Evolutionary conservation across 768 basidiomycete genomes (phyloP), one percentile per base, ranked within the genome.

Genomic region (Amanita pseudoporphyria): DNA sequence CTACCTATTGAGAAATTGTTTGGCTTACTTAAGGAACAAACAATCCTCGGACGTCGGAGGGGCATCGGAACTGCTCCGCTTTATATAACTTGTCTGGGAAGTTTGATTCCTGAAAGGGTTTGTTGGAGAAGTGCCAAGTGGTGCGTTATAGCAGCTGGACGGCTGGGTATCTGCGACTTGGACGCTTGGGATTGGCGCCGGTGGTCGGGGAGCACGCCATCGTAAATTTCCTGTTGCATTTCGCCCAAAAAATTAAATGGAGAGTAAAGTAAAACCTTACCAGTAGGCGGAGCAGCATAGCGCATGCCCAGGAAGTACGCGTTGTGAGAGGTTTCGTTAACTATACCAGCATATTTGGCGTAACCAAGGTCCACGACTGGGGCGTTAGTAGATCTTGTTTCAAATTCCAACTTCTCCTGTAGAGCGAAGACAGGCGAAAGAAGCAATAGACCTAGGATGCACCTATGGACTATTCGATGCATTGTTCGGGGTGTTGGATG

Each of bases 251-350:
- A n/a, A n/a, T n/a, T 4, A 42, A 21, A 26, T 22, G 13, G 9
- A 21, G 13, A 46, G 31, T 13, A 1, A 6, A 13, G 42, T 22
- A 5, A 4, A 12, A 6, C 50, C 65, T 21, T 21, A 72, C 75
- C 75, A 26, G 67, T 52, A 2, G 77, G 76, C 26, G 73, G 62
- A 13, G 72, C 72, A 9, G 78, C 77, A 59, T 72, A 79, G 7
- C 76, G 67, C 36, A 77, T 65, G 0, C 70, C 70, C 10, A 73
- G 60, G 51, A 28, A 28, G 26, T 28, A 28, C 4, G 26, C 7
- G 26, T 7, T 28, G 26, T 28, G 26, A 28, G 26, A 28, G 26
- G 26, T 28, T 28, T 28, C 26, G 26, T 4, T 28, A 7, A 28
- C 7, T 28, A 28, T 7, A 7, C 26, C 26, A 28, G 26, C 26